Conservation (phyloP, 495 filamentous ascomycete species). For the Podospora appendiculata region DNA sequence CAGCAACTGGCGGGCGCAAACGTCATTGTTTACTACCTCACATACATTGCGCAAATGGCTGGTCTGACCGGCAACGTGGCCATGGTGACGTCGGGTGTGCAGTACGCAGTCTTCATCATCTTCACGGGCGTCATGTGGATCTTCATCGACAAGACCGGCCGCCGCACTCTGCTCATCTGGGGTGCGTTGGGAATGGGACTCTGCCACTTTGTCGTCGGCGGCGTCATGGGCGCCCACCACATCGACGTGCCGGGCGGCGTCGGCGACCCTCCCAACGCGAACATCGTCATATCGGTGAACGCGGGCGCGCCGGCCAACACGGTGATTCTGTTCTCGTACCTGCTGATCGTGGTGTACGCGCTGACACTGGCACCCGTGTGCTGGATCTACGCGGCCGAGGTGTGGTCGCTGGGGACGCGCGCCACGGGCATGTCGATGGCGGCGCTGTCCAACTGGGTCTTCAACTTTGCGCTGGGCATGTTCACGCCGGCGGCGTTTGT, state of each 20-base stretch:
- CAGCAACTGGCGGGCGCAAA: conserved; percentile 66
- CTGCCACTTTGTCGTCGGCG: conserved; percentile 61
- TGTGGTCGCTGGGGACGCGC: conserved; percentile 67
- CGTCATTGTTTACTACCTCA: conserved; percentile 64
- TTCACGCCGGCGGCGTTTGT: conserved; percentile 64
- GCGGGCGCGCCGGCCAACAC: conserved; percentile 51
- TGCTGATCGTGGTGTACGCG: conserved; percentile 64
- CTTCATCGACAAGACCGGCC: conserved; percentile 69
- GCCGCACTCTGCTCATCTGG: conserved; percentile 58
- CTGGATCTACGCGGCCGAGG: conserved; percentile 72
- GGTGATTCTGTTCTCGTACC: conserved; percentile 66
- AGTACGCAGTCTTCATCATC: conserved; percentile 70
- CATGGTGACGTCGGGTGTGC: conserved; percentile 60
- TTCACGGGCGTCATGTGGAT: conserved; percentile 59
- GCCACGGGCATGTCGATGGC: conserved; percentile 64
- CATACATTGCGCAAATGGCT: conserved; percentile 67
- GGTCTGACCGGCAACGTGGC: conserved; percentile 55
- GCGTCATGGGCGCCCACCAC: conserved; percentile 38
- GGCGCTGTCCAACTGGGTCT: conserved; percentile 65
- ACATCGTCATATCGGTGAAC: conserved; percentile 55
- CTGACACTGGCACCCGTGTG: conserved; percentile 61
- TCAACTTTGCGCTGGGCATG: conserved; percentile 66
- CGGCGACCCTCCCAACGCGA: conserved; percentile 48
- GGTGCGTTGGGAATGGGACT: conserved; percentile 65
- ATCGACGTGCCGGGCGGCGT: conserved; percentile 47